A percentile compares a stretch with the other conserved stretches of the same genome.
Evolutionary conservation across 2,329 filamentous ascomycete species (phyloP).

Genomic region (Diplodia sapinea): DNA sequence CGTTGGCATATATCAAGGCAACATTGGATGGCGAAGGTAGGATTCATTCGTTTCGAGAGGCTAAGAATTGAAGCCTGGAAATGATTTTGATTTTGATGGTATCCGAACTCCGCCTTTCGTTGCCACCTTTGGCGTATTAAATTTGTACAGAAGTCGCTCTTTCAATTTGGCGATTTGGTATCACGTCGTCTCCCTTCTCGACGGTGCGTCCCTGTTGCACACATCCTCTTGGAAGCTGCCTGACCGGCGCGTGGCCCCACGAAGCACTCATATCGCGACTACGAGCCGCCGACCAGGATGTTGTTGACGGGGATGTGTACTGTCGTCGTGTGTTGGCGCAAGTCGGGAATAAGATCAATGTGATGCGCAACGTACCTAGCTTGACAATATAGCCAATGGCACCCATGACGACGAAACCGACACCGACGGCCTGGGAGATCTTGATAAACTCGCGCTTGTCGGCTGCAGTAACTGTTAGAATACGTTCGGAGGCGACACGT

Average conservation of each 20-base stretch:
- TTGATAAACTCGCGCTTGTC: constrained; percentile 47
- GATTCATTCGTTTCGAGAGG: constrained; percentile 11
- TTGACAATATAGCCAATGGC: constrained; percentile 61
- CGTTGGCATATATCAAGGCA: constrained; percentile 18
- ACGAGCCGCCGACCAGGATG: constrained; percentile 56
- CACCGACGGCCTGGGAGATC: constrained; percentile 49
- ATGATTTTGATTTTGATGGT: constrained; percentile 26
- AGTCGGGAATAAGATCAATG: not conserved
- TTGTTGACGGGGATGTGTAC: constrained; percentile 62
- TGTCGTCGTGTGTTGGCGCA: constrained; percentile 34
- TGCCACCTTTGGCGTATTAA: constrained; percentile 28
- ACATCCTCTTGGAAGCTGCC: not conserved
- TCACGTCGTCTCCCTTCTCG: constrained; percentile 16
- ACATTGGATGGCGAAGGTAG: not conserved
- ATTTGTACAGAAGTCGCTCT: constrained; percentile 28
- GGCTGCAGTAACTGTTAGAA: constrained; percentile 31
- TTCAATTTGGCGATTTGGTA: constrained; percentile 14
- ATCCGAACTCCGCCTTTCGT: constrained; percentile 29
- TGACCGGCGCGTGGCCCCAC: not conserved
- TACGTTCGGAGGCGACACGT: not conserved
- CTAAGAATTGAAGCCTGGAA: constrained; percentile 2
- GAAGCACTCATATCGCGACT: constrained; percentile 17
- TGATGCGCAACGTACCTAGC: constrained; percentile 46
- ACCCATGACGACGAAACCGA: constrained; percentile 61
- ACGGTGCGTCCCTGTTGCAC: not conserved